These are phyloP conservation scores for Saprolegnia parasitica DNA, from an alignment of 352 stramenopile species.

Conservation along the genomic window DNA sequence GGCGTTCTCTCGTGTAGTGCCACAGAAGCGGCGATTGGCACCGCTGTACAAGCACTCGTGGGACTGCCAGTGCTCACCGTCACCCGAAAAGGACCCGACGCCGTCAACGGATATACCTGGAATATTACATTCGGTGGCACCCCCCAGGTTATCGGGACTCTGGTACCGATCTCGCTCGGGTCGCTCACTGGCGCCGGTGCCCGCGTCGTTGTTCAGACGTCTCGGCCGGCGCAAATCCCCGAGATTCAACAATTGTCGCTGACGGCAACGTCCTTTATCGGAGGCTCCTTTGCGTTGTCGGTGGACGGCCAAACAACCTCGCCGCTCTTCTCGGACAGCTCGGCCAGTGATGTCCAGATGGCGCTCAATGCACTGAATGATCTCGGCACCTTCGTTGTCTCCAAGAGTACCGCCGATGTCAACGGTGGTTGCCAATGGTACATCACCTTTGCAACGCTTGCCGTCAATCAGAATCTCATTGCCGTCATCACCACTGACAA, in stretches of 20 bases:
- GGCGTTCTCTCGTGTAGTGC: slow-evolving; percentile 3
- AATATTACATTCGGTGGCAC: slow-evolving; percentile 19
- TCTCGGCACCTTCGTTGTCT: slow-evolving; percentile 15
- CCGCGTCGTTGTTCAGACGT: neutral
- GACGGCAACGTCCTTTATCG: slow-evolving; percentile 16
- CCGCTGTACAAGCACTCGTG: slow-evolving; percentile 18
- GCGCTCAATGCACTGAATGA: slow-evolving; percentile 13
- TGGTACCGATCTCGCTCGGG: slow-evolving; percentile 7
- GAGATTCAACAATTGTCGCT: slow-evolving; percentile 24
- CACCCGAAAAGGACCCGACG: slow-evolving; percentile 5
- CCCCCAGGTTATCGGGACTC: neutral
- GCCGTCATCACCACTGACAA: neutral
- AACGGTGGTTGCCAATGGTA: slow-evolving; percentile 5
- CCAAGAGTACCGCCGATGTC: neutral
- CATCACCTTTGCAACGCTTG: slow-evolving; percentile 24
- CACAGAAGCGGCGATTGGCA: slow-evolving; percentile 21
- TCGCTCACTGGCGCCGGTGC: slow-evolving; percentile 22
- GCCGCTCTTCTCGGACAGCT: slow-evolving; percentile 3
- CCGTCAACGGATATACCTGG: slow-evolving; percentile 26
- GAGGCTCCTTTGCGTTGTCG: slow-evolving; percentile 5
- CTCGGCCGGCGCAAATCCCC: slow-evolving; percentile 14
- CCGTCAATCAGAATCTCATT: slow-evolving; percentile 20
- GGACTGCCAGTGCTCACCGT: slow-evolving; percentile 12
- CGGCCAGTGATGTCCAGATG: slow-evolving; percentile 6
- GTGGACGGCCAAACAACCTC: slow-evolving; percentile 10